Conservation (phyloP, 163 green algal species). For the Scenedesmus sp. region DNA sequence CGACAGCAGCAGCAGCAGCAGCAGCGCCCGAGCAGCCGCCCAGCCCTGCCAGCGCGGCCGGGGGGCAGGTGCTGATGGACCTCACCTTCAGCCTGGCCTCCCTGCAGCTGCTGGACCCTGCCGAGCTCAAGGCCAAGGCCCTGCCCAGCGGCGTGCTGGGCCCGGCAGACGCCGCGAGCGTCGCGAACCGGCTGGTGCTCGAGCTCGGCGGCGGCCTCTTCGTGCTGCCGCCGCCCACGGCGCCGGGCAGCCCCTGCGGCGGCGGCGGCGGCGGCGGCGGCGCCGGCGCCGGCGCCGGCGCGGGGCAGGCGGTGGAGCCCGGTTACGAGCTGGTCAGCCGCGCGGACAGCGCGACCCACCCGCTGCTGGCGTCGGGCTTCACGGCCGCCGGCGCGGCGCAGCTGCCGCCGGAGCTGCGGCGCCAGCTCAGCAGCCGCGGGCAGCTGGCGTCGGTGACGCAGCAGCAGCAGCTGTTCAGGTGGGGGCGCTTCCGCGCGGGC, state of each 20-base stretch:
- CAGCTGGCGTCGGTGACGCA: not conserved
- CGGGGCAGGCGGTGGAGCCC: no score
- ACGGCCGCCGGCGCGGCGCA: not conserved
- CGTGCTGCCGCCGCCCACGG: no score
- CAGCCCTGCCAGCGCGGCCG: not conserved
- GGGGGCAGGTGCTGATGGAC: not conserved
- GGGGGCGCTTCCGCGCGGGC: not conserved
- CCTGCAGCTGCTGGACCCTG: slow-evolving; percentile 6
- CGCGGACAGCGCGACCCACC: no score
- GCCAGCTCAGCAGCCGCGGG: not conserved
- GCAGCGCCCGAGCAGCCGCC: not conserved
- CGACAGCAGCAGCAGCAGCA: slow-evolving; percentile 2
- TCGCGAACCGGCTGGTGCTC: not conserved
- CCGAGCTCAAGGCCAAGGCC: not conserved
- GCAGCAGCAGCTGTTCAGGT: slow-evolving; percentile 50
- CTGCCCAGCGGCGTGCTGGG: not conserved
- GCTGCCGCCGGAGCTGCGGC: slow-evolving; percentile 11
- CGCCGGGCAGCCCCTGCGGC: no score
- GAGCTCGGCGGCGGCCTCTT: no score
- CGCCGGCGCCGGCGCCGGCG: no score
- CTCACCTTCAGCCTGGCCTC: slow-evolving; percentile 7
- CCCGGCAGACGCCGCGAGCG: not conserved
- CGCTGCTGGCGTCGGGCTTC: no score
- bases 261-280: no score
- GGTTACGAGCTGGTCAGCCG: no score